Evolutionary conservation across 805 yeast genomes (phyloP), one percentile per base, ranked within the genome.

Genomic region (Pichia nanzhaoensis): DNA sequence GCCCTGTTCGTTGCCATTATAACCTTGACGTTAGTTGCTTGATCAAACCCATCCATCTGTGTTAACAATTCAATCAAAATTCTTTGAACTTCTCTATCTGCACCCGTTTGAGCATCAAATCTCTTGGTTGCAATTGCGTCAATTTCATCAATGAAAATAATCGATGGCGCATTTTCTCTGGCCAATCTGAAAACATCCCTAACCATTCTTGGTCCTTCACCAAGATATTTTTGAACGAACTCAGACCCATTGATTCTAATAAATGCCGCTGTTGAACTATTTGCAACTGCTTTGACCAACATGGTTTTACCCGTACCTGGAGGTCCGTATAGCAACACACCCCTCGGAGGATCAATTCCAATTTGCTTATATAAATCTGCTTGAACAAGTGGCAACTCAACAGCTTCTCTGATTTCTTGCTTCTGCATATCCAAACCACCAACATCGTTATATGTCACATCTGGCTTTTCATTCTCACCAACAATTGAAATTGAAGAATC

Each of bases 121-220:
- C 99, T 86, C 68, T 93, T 93, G 34, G 99, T 93, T 45, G 99
- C 99, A 65, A 93, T 93, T 30, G 99, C 96, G 69, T 93, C 99
- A 58, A 93, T 90, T 71, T 93, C 99, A 71, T 93, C 99, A 56
- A 93, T 93, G 68, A 93, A 93, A 50, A 93, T 93, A 60, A 93
- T 93, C 9, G 96, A 80, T 6, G 99, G 99, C 0, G 97, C 81
- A 68, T 93, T 93, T 64, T 93, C 99, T 61, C 98, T 78, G 7
- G 99, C 99, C 51, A 93, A 76, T 61, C 98, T 75, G 71, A 93
- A 93, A 31, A 93, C 98, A 65, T 93, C 99, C 66, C 99, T 82
- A 31, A 93, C 99, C 98, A 93, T 93, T 71, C 99, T 79, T 49
- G 99, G 98, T 59, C 99, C 99, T 71, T 93, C 99, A 64, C 99